These are phyloP conservation scores for Fusarium scirpi DNA, from an alignment of 2,329 filamentous ascomycete genomes.

Conservation along the genomic window DNA sequence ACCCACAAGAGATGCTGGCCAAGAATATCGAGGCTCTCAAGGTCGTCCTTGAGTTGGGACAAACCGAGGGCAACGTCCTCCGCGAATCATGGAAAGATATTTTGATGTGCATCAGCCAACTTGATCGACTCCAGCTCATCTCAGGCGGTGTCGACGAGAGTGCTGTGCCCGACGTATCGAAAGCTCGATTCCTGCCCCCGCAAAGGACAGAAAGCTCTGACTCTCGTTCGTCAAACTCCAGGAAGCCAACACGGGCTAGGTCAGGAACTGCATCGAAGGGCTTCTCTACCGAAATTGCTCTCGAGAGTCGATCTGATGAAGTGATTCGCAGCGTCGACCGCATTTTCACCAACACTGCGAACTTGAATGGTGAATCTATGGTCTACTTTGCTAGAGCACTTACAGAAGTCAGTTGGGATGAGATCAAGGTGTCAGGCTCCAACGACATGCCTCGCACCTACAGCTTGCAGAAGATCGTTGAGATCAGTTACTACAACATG, in stretches of 20 bases:
- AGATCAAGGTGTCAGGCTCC: slow-evolving; percentile 96
- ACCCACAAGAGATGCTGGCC: slow-evolving; percentile 91
- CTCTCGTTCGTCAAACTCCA: slow-evolving; percentile 75
- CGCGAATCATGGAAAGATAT: slow-evolving; percentile 96
- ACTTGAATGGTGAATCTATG: slow-evolving; percentile 92
- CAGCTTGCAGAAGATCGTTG: slow-evolving; percentile 96
- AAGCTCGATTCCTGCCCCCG: slow-evolving; percentile 77
- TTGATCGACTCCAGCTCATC: slow-evolving; percentile 94
- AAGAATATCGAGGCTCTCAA: slow-evolving; percentile 98
- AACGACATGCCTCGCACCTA: slow-evolving; percentile 97
- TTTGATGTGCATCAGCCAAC: slow-evolving; percentile 92
- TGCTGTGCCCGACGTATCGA: slow-evolving; percentile 89
- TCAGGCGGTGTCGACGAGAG: slow-evolving; percentile 95
- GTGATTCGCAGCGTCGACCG: slow-evolving; percentile 93
- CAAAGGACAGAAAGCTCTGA: slow-evolving; percentile 66
- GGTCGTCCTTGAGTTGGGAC: slow-evolving; percentile 89
- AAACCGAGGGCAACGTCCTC: slow-evolving; percentile 90
- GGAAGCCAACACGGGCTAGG: slow-evolving; percentile 60
- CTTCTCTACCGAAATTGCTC: slow-evolving; percentile 82
- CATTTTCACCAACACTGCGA: slow-evolving; percentile 96
- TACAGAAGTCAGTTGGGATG: slow-evolving; percentile 98
- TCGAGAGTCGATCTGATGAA: slow-evolving; percentile 92
- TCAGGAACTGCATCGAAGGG: slow-evolving; percentile 71
- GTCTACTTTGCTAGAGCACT: slow-evolving; percentile 93
- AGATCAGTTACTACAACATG: slow-evolving; percentile 99